These are phyloP conservation scores for Yueomyces sp. DNA, from an alignment of 805 yeast genomes.

Conservation along the genomic window DNA sequence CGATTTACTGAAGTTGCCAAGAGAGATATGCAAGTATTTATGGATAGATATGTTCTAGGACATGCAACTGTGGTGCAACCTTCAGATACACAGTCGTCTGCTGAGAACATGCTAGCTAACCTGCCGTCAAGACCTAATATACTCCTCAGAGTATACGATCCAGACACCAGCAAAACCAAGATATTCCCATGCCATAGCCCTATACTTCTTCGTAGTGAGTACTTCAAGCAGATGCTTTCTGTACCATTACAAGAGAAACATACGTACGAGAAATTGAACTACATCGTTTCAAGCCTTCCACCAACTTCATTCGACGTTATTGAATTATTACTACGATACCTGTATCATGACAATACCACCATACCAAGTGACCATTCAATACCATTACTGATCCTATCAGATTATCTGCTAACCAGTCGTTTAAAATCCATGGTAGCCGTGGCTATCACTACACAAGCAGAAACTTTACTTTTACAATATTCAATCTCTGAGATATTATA, in stretches of 20 bases:
- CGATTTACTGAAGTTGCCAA: slow-evolving; percentile 21
- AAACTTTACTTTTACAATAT: slow-evolving; percentile 18
- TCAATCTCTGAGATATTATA: slow-evolving; percentile 44
- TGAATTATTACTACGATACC: slow-evolving; percentile 37
- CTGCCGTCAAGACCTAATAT: slow-evolving; percentile 32
- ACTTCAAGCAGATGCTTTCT: slow-evolving; percentile 48
- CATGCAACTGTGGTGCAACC: background rate
- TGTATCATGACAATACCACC: slow-evolving; percentile 47
- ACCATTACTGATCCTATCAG: slow-evolving; percentile 47
- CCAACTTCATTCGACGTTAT: slow-evolving; percentile 24
- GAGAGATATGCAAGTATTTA: slow-evolving; percentile 13
- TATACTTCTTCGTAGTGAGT: slow-evolving; percentile 46
- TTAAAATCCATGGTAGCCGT: slow-evolving; percentile 52
- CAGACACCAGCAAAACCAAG: slow-evolving; percentile 12
- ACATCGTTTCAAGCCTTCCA: slow-evolving; percentile 19
- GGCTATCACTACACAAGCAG: slow-evolving; percentile 23
- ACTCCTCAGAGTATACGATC: slow-evolving; percentile 25
- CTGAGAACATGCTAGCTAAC: background rate
- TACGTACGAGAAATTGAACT: slow-evolving; percentile 1
- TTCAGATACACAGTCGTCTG: background rate
- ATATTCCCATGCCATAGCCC: slow-evolving; percentile 55
- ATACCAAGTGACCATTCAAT: slow-evolving; percentile 38
- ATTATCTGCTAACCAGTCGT: slow-evolving; percentile 42
- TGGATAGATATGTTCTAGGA: slow-evolving; percentile 11
- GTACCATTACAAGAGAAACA: slow-evolving; percentile 32